These are phyloP conservation scores for Peronospora tabacina DNA, from an alignment of 352 stramenopile genomes.

Conservation along the genomic window DNA sequence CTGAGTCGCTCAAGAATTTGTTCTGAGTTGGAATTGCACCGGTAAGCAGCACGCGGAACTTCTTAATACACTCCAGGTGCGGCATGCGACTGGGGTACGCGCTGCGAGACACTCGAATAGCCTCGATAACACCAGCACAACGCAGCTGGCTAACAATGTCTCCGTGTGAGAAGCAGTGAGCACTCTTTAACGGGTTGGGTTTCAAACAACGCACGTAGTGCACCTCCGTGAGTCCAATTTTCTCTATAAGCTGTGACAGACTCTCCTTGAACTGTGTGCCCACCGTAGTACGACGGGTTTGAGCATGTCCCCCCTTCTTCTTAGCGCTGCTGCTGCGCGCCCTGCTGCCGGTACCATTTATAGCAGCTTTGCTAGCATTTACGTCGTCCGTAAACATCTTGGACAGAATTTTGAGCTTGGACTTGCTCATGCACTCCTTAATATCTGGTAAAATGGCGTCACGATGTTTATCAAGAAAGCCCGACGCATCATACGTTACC, in stretches of 20 bases:
- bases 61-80: conserved; percentile 74
- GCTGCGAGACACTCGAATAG: conserved; percentile 80
- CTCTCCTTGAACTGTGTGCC: conserved; percentile 84
- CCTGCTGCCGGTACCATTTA: conserved; percentile 9
- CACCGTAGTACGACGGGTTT: conserved; percentile 64
- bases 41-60: conserved; percentile 53
- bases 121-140: conserved; percentile 81
- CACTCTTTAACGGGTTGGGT: conserved; percentile 70
- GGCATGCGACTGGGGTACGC: conserved; percentile 76
- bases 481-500: conserved; percentile 74
- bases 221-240: conserved; percentile 78
- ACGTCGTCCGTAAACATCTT: conserved; percentile 63
- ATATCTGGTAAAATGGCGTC: conserved; percentile 81
- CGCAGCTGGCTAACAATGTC: conserved; percentile 80
- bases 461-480: conserved; percentile 82
- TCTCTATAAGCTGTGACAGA: conserved; percentile 77
- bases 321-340: conserved; percentile 17
- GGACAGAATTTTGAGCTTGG: conserved; percentile 47
- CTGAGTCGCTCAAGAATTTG: conserved; percentile 32
- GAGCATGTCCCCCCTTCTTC: conserved; percentile 44
- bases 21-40: conserved; percentile 25
- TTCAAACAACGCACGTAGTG: conserved; percentile 86
- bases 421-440: conserved; percentile 79
- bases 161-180: conserved; percentile 54
- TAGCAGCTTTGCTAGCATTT: conserved; percentile 19